Base-by-base conservation (phyloP, 257 asterid genomes). In the Solanum okadae region DNA sequence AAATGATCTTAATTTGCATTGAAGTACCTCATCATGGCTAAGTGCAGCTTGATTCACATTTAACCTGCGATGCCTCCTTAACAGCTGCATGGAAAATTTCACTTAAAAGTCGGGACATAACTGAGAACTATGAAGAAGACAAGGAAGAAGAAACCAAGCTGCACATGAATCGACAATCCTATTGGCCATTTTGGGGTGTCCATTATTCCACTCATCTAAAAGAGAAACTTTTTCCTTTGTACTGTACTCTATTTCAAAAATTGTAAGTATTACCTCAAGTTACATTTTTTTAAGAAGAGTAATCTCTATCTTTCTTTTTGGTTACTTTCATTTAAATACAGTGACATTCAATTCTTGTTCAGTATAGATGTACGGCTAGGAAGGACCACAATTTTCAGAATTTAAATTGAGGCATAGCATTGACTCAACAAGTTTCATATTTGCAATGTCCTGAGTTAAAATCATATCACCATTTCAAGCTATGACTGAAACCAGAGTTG, bases 41-140 rank as follows among this genome's bases (percentile, higher is more conserved):
- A 95, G 93, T 25, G 93, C 90, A 83, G 93, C 92, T 90, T 93
- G 95, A 88, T 90, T 92, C 89, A 88, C 92, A 93, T 93, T 94
- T 91, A 91, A 91, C 91, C 98, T 94, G 90, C 98, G 98, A 87
- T 93, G 98, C 92, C 98, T 94, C 89, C 99, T 96, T 63, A 96
- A 91, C 90, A 96, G 89, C 99, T 96, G 93, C 75, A 91, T 81
- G 92, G 87, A 67, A 89, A 83, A 87, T 65, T 52, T 42, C 85
- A 23, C 46, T 90, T 84, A 85, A 84, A 84, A 81, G 61, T 78
- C 40, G 38, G 75, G 33, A 77, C 63, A 82, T 68, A 77, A 59
- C 65, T 79, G 83, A 56, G 22, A 83, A 77, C 38, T 12, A 56
- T 82, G 86, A 87, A 35, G 35, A 59, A 83, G 56, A 5, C 49